Evolutionary conservation across 352 stramenopile species (phyloP), one percentile per base, ranked within the genome.

Genomic region (Phytophthora fragariae): DNA sequence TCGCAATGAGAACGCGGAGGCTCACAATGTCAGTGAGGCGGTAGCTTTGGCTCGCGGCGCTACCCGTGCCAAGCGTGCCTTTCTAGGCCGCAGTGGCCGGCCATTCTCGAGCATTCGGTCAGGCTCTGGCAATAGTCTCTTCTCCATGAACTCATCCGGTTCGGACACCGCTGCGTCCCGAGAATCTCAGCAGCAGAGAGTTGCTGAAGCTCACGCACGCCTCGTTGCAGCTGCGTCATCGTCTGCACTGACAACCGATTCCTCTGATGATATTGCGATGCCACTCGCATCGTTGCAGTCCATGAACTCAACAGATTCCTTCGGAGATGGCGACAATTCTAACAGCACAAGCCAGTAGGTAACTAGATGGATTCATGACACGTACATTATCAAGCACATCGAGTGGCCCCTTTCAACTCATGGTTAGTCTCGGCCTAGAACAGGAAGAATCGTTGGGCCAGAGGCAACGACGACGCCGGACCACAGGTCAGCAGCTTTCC

Each of bases 391-490:
- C 44, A 69, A 62, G 46, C 31, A 57, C 52, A 68, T 41, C 11
- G 21, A 15, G 59, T 24, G n/a, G 9, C 12, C 37, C 29, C 29
- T 15, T 62, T 62, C 37, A 44, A 63, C 35, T 67, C 31, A 54
- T 57, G 17, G 56, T 35, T 35, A 47, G 15, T 15, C 29, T 53
- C 10, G 59, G 41, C 17, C 41, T 94, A 99, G 77, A 98, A 98
- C 44, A 99, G 84, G 79, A 98, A 98, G 82, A 93, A 98, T 54
- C 88, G 86, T 73, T 98, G 95, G 10, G 95, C 85, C n/a, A 99
- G 82, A 33, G 97, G 90, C 60, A 99, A 70, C 68, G 85, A 89
- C 12, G 83, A 74, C 4, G 94, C 81, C 14, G 95, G 92, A 53
- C 93, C 86, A 65, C 95, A 98, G 15, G 81, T 94, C 37, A 99